A percentile compares a stretch with the other conserved stretches of the same genome.
phyloP scores from a whole-genome alignment of 73 alveolate genomes.

The Paramecium tetraurelia region DNA sequence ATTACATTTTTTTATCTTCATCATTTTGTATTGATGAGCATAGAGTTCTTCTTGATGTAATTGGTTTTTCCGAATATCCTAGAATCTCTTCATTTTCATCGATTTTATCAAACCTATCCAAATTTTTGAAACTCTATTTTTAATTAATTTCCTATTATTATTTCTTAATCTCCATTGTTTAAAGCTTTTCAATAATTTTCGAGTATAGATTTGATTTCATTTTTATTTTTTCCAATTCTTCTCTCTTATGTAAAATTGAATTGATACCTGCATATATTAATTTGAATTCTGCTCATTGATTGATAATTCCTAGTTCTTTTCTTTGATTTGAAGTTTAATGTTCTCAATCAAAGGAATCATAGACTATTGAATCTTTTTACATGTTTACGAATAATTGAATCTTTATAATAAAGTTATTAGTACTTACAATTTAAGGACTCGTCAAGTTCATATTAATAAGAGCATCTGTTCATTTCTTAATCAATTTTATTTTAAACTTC shows the following conservation, averaged over 20 bases:
- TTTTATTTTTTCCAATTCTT: background rate
- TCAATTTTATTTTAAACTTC: slow-evolving; percentile 25
- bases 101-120: background rate
- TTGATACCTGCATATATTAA: background rate
- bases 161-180: background rate
- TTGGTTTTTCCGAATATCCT: background rate
- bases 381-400: background rate
- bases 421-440: background rate
- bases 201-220: background rate
- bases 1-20: background rate
- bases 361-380: background rate
- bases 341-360: background rate
- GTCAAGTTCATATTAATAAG: background rate
- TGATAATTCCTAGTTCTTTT: background rate
- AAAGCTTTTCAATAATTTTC: background rate
- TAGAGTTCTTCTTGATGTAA: background rate
- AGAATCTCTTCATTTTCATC: background rate
- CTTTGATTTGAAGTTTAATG: background rate
- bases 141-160: background rate
- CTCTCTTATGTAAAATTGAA: background rate
- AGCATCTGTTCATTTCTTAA: background rate
- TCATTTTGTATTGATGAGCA: background rate
- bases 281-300: background rate
- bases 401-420: background rate
- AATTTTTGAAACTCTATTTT: background rate